Conservation (phyloP, 192 early-diverging fungal species). For the Coemansia sp. region DNA sequence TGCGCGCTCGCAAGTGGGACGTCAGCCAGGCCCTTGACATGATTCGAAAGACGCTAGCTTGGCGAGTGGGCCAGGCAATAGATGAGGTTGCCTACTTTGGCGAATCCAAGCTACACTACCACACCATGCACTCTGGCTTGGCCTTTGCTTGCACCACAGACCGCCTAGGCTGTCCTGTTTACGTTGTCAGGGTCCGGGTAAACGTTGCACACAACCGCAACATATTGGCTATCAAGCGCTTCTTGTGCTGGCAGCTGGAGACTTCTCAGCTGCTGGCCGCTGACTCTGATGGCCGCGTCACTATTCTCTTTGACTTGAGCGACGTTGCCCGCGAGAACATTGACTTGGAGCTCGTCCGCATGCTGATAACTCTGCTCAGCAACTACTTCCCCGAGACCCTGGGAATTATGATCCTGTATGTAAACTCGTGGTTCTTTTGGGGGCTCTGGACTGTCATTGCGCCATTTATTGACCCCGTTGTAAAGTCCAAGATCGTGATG, state of each 20-base stretch:
- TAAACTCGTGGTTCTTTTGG: conserved; percentile 81
- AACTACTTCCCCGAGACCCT: conserved; percentile 88
- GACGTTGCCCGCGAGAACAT: conserved; percentile 72
- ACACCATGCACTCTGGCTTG: conserved; percentile 56
- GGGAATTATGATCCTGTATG: conserved; percentile 71
- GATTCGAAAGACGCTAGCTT: conserved; percentile 64
- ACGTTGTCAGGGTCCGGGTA: conserved; percentile 51
- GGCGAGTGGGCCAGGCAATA: conserved; percentile 66
- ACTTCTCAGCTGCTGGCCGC: conserved; percentile 56
- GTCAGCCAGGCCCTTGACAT: conserved; percentile 65
- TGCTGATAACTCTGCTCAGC: conserved; percentile 76
- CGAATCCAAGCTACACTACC: conserved; percentile 56
- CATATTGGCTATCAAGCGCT: conserved; percentile 59
- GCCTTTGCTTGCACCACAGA: conserved; percentile 57
- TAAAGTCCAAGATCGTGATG: conserved; percentile 80
- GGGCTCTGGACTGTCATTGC: conserved; percentile 80
- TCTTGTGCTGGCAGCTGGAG: conserved; percentile 64
- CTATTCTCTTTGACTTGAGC: conserved; percentile 77
- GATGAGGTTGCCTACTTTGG: conserved; percentile 55
- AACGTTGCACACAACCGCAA: conserved; percentile 56
- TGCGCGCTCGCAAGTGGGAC: conserved; percentile 88
- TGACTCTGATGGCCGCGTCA: conserved; percentile 57
- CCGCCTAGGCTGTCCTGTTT: conserved; percentile 54
- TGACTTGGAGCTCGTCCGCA: conserved; percentile 69
- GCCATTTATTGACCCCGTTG: conserved; percentile 85